These are phyloP conservation scores for Globisporangium iwayamae DNA, from an alignment of 352 stramenopile species.

Conservation along the genomic window DNA sequence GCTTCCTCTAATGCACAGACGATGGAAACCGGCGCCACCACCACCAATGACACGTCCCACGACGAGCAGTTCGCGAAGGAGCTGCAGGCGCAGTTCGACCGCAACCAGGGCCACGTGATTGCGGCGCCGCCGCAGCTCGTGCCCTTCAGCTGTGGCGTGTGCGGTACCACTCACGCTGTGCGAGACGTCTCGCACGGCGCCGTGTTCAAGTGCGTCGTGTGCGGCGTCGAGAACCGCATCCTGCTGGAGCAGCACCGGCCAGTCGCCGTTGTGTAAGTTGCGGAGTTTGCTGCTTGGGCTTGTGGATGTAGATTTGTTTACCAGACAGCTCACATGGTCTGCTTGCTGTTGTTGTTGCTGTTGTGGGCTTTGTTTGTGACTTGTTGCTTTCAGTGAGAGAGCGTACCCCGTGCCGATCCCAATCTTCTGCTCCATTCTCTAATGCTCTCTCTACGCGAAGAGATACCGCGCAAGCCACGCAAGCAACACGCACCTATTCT, in stretches of 20 bases:
- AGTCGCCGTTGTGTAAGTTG: slow-evolving; percentile 49
- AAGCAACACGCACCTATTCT: neutral
- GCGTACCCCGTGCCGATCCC: slow-evolving; percentile 55
- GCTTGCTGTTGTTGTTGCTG: neutral
- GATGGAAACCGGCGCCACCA: neutral
- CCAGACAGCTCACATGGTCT: neutral
- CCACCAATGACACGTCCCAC: slow-evolving; percentile 23
- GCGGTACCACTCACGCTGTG: slow-evolving; percentile 56
- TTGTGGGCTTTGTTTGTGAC: neutral
- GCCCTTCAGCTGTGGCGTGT: slow-evolving; percentile 66
- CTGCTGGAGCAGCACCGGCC: slow-evolving; percentile 32
- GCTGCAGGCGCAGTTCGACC: slow-evolving; percentile 54
- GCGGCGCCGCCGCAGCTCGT: slow-evolving; percentile 38
- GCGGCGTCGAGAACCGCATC: slow-evolving; percentile 62
- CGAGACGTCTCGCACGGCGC: slow-evolving; percentile 51
- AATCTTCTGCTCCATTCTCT: slow-evolving; percentile 53
- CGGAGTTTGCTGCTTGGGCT: neutral
- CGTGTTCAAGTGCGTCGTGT: slow-evolving; percentile 57
- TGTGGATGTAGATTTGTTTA: neutral
- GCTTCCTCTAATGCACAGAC: neutral
- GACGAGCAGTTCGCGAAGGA: slow-evolving; percentile 54
- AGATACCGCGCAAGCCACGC: neutral
- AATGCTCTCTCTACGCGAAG: neutral
- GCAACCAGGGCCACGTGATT: slow-evolving; percentile 28
- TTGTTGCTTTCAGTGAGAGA: slow-evolving; percentile 16